Evolutionary conservation across 176 grass and related monocot species (phyloP).

Genomic region (Raddia guianensis): DNA sequence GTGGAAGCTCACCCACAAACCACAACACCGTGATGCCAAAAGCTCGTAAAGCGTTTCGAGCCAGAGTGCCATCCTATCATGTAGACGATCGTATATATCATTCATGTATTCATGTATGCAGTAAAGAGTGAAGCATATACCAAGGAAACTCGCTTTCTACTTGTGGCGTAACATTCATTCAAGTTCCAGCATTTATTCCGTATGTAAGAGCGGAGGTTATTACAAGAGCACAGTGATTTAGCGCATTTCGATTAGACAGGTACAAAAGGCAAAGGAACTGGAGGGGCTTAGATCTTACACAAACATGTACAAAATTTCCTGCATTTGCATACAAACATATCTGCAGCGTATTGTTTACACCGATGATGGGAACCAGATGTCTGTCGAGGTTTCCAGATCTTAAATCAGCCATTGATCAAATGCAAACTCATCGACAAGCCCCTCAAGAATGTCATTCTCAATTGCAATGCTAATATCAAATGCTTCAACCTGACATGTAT

Average conservation of each 20-base stretch:
- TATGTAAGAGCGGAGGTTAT: neutral
- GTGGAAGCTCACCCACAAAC: neutral
- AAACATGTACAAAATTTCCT: constrained; percentile 44
- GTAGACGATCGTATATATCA: neutral
- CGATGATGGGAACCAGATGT: constrained; percentile 9
- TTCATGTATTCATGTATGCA: neutral
- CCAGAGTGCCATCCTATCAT: neutral
- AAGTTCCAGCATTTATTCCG: constrained; percentile 10
- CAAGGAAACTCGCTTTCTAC: neutral
- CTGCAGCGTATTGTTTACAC: constrained; percentile 33
- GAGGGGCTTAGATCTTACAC: neutral
- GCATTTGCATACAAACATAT: constrained; percentile 38
- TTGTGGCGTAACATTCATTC: neutral
- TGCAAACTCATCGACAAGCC: constrained; percentile 58
- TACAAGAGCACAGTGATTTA: neutral
- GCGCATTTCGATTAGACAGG: constrained; percentile 21
- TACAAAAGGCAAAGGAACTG: constrained; percentile 5
- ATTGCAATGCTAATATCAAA: constrained; percentile 70
- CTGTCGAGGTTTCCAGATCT: constrained; percentile 15
- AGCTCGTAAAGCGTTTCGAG: neutral
- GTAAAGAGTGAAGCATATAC: neutral
- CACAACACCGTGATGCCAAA: neutral
- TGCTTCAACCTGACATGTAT: constrained; percentile 42
- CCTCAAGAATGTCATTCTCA: constrained; percentile 65
- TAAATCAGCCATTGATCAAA: constrained; percentile 35